These are phyloP conservation scores for Lobosporangium transversale DNA, from an alignment of 192 early-diverging fungal genomes.

Conservation along the genomic window DNA sequence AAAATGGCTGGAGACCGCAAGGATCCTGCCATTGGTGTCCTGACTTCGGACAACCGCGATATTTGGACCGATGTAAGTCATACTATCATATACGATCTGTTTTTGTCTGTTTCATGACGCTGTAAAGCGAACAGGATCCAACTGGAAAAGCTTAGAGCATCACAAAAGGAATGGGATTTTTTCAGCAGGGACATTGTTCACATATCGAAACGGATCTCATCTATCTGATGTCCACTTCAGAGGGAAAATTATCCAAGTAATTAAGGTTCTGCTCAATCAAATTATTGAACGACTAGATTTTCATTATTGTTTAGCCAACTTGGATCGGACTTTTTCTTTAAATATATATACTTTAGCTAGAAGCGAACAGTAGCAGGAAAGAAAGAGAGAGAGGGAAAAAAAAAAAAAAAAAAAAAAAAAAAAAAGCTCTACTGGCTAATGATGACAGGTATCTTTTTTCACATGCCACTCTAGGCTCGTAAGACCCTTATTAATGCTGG, in stretches of 20 bases:
- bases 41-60: constrained; percentile 95
- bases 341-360: too few species aligned
- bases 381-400: background rate
- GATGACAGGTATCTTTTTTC: background rate
- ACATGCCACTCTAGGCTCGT: constrained; percentile 68
- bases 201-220: too few species aligned
- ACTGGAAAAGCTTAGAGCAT: too few species aligned
- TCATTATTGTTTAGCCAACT: too few species aligned
- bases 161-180: too few species aligned
- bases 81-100: too few species aligned
- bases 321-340: too few species aligned
- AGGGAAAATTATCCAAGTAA: background rate
- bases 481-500: constrained; percentile 70
- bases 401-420: too few species aligned
- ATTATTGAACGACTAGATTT: too few species aligned
- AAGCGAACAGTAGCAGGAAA: too few species aligned
- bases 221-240: background rate
- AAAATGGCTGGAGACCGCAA: constrained; percentile 70
- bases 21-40: constrained; percentile 81
- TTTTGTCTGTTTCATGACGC: background rate
- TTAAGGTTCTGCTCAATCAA: background rate
- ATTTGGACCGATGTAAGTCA: constrained; percentile 82
- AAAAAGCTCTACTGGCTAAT: background rate
- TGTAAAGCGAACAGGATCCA: constrained; percentile 1
- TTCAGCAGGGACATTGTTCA: too few species aligned